Base-by-base conservation (phyloP, 2,329 filamentous ascomycete species). In the Escovopsis weberi region DNA sequence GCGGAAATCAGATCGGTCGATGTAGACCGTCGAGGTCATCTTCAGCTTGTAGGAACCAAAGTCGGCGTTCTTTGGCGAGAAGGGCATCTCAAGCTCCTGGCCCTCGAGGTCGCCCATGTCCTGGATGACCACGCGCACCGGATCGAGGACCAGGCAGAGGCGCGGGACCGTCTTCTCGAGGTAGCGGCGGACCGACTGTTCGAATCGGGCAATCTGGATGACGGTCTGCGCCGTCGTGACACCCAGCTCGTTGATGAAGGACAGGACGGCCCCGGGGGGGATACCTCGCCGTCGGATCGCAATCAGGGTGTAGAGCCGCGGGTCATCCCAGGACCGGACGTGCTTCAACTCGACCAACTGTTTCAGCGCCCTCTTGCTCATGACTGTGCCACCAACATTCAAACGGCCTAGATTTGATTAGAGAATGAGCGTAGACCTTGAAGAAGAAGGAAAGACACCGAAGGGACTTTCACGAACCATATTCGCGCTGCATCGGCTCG, bases 401-500 rank as follows among this genome's bases (percentile, higher is more conserved):
- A 66, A 52, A 33, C 63, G 56, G 8, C 62, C 57, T 59, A 37
- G 23, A 12, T 15, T 15, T 15, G 12, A 23, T 23, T 41, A 6
- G 6, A 30, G n/a, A 15, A 15, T 15, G 15, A 15, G 15, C 15
- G 15, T 15, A 15, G 15, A 15, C n/a, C 40, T 37, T n/a, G 19
- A 26, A 35, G 19, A 15, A 30, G 19, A 26, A 11, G 15, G 15
- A 15, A 15, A 15, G 15, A 15, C 15, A 15, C 2, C 28, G n/a
- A 37, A 37, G 4, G 0, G 15, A 15, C 15, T 15, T 15, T 15
- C 15, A 45, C 51, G 46, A 44, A 57, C 66, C 74, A 51, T 75
- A 93, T 64, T 94, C 88, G 59, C 89, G 72, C 71, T 96, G 89
- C 85, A 94, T 94, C 1, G 89, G 87, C 55, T 86, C 75, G 61